Evolutionary conservation across 768 basidiomycete species (phyloP), one percentile per base, ranked within the genome.

Genomic region (Tephrocybe sp.): DNA sequence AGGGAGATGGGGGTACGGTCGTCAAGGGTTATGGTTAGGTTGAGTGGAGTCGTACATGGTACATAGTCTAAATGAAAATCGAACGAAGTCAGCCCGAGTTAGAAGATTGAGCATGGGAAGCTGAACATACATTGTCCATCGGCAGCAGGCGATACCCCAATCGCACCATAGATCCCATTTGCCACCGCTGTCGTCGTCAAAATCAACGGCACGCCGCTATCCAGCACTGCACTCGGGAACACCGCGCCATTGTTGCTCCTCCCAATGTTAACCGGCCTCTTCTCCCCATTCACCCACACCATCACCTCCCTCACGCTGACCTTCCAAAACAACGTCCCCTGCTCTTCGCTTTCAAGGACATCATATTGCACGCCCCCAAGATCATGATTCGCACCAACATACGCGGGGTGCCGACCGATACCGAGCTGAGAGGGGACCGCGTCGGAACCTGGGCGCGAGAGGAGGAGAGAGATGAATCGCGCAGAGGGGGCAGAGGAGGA

Each of bases 51-150:
- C 3, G 67, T 73, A 62, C 90, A 92, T 0, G 86, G 85, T 15
- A 91, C 76, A 61, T 88, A 92, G 63, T 88, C 90, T 91, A 55
- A n/a, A n/a, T n/a, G n/a, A n/a, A n/a, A n/a, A n/a, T n/a, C n/a
- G n/a, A n/a, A n/a, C n/a, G n/a, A n/a, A n/a, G n/a, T n/a, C n/a
- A n/a, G n/a, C n/a, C n/a, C n/a, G n/a, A n/a, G n/a, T n/a, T n/a
- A 36, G 15, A 4, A 15, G 15, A 36, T n/a, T 8, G 15, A 15
- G 11, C 17, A 53, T 23, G 33, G 45, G 54, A 33, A 39, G 48
- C 24, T 42, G 3, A 14, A 71, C 86, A 54, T 57, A 89, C 89
- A 88, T 43, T 78, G 73, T 17, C 87, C 85, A 55, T 88, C 84
- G 1, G 69, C 50, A 0, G 71, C 77, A 7, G 87, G 85, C 18